Base-by-base conservation (phyloP, 177 flowering plant species). In the Vitis hybrid region DNA sequence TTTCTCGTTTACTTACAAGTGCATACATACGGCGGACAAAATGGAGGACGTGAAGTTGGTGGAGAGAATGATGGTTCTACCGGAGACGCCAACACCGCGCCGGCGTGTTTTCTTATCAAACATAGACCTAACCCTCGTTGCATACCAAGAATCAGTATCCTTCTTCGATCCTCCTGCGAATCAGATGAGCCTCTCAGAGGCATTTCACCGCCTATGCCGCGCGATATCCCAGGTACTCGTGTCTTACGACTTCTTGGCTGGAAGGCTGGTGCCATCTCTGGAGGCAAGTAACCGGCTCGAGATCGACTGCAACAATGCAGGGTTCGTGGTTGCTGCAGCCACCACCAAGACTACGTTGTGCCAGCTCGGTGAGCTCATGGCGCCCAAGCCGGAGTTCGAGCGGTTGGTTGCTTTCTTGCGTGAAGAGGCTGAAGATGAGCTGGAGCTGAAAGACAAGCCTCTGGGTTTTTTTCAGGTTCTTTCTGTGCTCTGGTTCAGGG, bases 101-200 rank as follows among this genome's bases (percentile, higher is more conserved):
- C 73, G 64, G 7, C 76, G 75, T 12, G 62, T 78, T 62, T 75
- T 78, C 64, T 27, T 78, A 40, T 78, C 81, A 0, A 78, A 78
- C 70, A 78, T 78, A 30, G 81, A 78, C 56, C 70, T 74, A 21
- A 56, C 75, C 3, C 73, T 78, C 3, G 78, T 78, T 2, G 12
- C 68, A 1, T 78, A 75, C 68, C 52, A 63, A 8, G 78, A 78
- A 40, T 35, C 70, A 6, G 67, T 75, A 7, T 49, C 73, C 6
- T 75, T 78, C 60, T 74, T 78, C 27, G 68, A 64, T 50, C 66
- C 75, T 18, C 74, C 74, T 1, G 15, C 68, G 14, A 63, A 11
- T 13, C 58, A 49, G 4, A 65, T 71, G 65, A 49, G 62, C 27
- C 67, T 78, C 50, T 7, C 48, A n/a, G 78, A 78, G 24, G 66